A percentile compares a stretch with the other conserved stretches of the same genome.
phyloP scores from a whole-genome alignment of 2,329 filamentous ascomycete genomes.

The Chalara sp. region DNA sequence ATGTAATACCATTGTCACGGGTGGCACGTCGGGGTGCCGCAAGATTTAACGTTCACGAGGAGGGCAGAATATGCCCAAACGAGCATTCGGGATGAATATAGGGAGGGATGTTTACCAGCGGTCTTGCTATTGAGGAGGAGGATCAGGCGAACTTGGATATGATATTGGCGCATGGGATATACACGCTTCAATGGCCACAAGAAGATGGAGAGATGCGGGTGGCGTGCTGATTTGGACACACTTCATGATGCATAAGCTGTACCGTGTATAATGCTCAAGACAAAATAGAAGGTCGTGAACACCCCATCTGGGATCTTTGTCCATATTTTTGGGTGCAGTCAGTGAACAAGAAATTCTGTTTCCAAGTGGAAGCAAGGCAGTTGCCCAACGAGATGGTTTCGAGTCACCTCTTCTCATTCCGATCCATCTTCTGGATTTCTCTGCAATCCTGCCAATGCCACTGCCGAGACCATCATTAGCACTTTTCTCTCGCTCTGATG shows the following conservation, averaged over 20 bases:
- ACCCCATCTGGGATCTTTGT: background rate
- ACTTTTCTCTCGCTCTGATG: too few species aligned
- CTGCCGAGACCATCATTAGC: too few species aligned
- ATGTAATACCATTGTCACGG: constrained; percentile 16
- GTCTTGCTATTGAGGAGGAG: background rate
- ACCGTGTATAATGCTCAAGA: background rate
- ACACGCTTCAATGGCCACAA: background rate
- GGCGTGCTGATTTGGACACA: background rate
- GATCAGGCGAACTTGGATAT: too few species aligned
- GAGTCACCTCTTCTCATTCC: too few species aligned
- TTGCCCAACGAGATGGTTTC: too few species aligned
- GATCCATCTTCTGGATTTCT: too few species aligned
- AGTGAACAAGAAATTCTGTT: background rate
- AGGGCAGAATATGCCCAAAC: constrained; percentile 11
- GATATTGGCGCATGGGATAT: too few species aligned
- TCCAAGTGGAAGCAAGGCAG: background rate
- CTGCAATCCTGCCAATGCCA: too few species aligned
- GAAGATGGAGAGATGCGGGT: background rate
- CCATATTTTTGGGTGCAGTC: too few species aligned
- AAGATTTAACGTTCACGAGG: constrained; percentile 12
- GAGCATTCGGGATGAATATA: background rate
- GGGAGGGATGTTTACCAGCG: background rate
- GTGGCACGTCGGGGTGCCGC: constrained; percentile 4
- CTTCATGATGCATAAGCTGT: background rate
- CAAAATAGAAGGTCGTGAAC: background rate